Evolutionary conservation across 106 monocot species (phyloP), one percentile per base, ranked within the genome.

Genomic region (Apostasia shenzhenica): DNA sequence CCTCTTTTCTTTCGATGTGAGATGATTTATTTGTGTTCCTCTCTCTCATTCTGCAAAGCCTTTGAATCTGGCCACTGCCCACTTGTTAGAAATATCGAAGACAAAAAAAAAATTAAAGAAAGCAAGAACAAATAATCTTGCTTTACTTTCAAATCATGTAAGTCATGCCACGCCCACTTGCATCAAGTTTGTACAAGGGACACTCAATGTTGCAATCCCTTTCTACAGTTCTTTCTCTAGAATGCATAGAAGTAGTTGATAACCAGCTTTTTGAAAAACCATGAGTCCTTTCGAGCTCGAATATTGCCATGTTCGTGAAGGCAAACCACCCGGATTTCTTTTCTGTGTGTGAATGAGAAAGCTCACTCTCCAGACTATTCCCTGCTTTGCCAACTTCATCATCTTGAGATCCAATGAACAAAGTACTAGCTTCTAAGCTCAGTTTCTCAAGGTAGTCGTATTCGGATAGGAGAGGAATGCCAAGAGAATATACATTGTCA

Each of bases 221-320:
- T 86, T 48, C 97, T 77, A 73, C 97, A 92, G 62, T 99, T 99
- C 74, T 77, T 99, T 61, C 92, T 92, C 73, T 92, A 72, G 71
- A 99, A 99, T 3, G 89, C 84, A 64, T 99, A 99, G 72, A 99
- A 99, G 71, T 99, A 99, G 69, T 99, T 99, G 66, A 99, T 99
- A 45, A 87, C 85, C 49, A 99, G 81, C 69, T 99, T 99, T 74
- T 99, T 99, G 8, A 99, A 6, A 68, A 99, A 99, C 92, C 92
- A 99, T 0, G 97, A 99, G 39, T 99, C 97, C 70, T 99, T 99
- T 40, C 97, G 82, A 7, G 97, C 97, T 68, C 92, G 82, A n/a
- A 99, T 87, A 57, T 99, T 83, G 0, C 97, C 97, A 72, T 90
- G 97, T 0, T 89, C 92, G 1, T 92, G 83, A 8, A 99, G 83